phyloP scores from a whole-genome alignment of 768 basidiomycete genomes.

The Leucogyrophana mollusca region DNA sequence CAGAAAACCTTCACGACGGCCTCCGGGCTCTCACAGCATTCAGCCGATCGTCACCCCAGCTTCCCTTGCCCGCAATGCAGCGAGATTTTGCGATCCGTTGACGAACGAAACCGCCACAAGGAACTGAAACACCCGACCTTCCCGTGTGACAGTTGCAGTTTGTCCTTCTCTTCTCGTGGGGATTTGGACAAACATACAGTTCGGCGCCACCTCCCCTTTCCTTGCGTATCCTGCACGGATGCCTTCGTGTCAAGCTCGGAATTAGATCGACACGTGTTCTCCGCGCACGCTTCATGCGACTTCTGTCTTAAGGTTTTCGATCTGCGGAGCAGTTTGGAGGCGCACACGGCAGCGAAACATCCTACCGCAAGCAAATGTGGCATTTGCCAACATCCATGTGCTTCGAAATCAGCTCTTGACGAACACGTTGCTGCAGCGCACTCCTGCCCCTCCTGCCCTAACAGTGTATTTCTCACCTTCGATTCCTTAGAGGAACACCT shows the following conservation, averaged over 20 bases:
- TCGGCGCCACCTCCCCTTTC: neutral
- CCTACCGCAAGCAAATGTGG: conserved; percentile 15
- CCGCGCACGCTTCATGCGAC: neutral
- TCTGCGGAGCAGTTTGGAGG: conserved; percentile 6
- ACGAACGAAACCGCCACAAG: neutral
- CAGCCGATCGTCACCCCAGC: neutral
- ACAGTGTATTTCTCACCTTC: conserved; percentile 25
- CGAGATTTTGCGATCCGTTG: neutral
- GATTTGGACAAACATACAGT: neutral
- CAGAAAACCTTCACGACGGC: neutral
- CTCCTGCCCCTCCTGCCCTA: conserved; percentile 32
- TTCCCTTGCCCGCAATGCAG: neutral
- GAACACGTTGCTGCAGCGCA: conserved; percentile 28
- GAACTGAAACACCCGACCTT: neutral
- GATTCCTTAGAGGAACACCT: conserved; percentile 26
- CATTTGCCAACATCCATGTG: conserved; percentile 21
- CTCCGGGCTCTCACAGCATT: neutral
- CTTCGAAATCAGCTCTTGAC: conserved; percentile 25
- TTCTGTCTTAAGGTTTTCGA: conserved; percentile 8
- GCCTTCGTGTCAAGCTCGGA: conserved; percentile 15
- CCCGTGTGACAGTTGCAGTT: neutral
- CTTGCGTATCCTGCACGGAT: conserved; percentile 17
- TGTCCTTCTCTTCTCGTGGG: neutral
- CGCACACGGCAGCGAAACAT: conserved; percentile 2
- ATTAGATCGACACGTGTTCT: conserved; percentile 21